Evolutionary conservation across 768 basidiomycete species (phyloP), one percentile per base, ranked within the genome.

Genomic region (Lentinus tigrinus): DNA sequence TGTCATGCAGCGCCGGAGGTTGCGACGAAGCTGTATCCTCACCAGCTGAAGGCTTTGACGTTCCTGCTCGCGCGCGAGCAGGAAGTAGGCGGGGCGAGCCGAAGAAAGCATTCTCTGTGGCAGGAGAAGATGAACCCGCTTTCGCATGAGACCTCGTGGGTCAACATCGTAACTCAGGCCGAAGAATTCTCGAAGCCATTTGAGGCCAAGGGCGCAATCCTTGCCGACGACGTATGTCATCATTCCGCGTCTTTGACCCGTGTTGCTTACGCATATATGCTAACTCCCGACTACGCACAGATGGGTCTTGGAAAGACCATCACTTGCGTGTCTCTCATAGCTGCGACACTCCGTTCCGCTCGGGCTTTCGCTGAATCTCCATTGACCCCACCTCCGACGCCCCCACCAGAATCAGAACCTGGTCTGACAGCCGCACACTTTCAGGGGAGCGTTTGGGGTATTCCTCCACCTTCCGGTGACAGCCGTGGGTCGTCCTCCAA

Each of bases 241-340:
- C 14, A 49, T 40, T 27, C 13, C 6, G 44, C 14, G 7, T 51
- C 49, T 27, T 4, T 39, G 19, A 24, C n/a, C 13, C 21, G 28
- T 38, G 13, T n/a, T 40, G 46, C 40, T 57, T 57, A 53, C 57
- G 65, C 63, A 54, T 54, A 49, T 49, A 62, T 42, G 10, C 57
- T 56, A 21, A 26, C 54, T 46, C 65, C 39, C 16, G 42, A 52
- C 28, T 31, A 91, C 89, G 91, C 93, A 34, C 58, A 97, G 95
- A 98, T 97, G 95, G 96, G 96, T 64, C 83, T 99, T 27, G 96
- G 96, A 17, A 98, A 98, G 74, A 98, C 96, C 0, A 94, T 98
- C 52, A 92, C 94, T 28, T 93, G 95, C 60, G 91, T 98, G 24
- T 91, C 96, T 16, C 81, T 99, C 49, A 89, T 99, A 50, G 95